Evolutionary conservation across 179 eudicot species (phyloP), one percentile per base, ranked within the genome.

Genomic region (Pouteria campechiana): DNA sequence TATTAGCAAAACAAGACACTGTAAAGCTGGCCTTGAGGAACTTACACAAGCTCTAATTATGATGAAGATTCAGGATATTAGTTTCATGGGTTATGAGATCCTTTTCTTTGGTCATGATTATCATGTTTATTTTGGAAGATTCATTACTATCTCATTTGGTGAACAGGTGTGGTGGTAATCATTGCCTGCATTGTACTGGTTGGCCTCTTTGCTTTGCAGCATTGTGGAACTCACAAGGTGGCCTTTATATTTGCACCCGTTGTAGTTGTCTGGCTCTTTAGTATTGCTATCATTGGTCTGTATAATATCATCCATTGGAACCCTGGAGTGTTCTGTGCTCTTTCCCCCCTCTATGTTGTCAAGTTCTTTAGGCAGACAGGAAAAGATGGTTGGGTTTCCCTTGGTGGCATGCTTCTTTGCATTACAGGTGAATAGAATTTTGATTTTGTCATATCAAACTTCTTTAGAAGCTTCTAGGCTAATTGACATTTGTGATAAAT

Each of bases 211-310:
- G 73, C 73, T 30, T 57, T 77, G 58, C 92, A 81, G 41, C 77
- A 70, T 25, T 61, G 58, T 37, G 92, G 92, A 10, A 69, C 78
- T 11, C 66, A 73, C 57, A 61, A 32, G 64, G 72, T 81, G 13
- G 58, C 85, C 16, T 65, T 67, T 65, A 36, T 67, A 41, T 81
- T 81, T 66, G 67, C 92, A 55, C 92, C 85, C 2, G 49, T 69
- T 17, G 65, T 81, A 33, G 46, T 64, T 23, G 8, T 72, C 11
- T 74, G 85, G 92, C 44, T 81, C 38, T 29, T 65, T 8, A 62
- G 67, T n/a, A 74, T 65, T 56, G 76, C 67, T 47, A 57, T 57
- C 12, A 49, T 81, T 44, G 92, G 85, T 7, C 31, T 64, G 42
- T 74, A 74, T 61, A 77, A 77, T 41, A 58, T 67, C 22, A 37